These are phyloP conservation scores for Chlamydomonas incerta DNA, from an alignment of 139 green algal genomes.

Conservation along the genomic window DNA sequence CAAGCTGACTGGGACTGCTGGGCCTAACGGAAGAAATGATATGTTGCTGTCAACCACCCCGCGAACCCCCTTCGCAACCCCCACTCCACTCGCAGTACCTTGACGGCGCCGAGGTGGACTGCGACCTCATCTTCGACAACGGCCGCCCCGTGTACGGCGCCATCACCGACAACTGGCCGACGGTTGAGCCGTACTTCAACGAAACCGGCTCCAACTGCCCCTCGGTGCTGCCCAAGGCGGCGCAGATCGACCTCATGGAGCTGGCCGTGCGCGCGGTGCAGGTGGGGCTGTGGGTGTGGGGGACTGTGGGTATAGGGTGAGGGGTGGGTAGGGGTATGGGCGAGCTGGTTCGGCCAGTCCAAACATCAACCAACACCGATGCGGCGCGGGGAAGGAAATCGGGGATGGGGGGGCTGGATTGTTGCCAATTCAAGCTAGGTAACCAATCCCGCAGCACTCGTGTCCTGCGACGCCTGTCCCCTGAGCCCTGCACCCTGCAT, in stretches of 20 bases:
- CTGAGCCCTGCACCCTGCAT: too few relatives aligned
- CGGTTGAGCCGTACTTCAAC: constrained; percentile 95
- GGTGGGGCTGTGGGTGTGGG: constrained; percentile 27
- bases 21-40: too few relatives aligned
- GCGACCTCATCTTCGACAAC: constrained; percentile 87
- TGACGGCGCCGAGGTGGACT: constrained; percentile 55
- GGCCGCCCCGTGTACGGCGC: constrained; percentile 85
- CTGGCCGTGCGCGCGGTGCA: constrained; percentile 77
- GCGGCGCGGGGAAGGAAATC: too few relatives aligned
- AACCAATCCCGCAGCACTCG: too few relatives aligned
- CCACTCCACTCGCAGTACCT: constrained; percentile 47
- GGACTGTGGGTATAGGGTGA: neutral
- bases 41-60: too few relatives aligned
- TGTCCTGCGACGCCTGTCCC: too few relatives aligned
- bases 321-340: too few relatives aligned
- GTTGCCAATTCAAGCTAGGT: too few relatives aligned
- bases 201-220: constrained; percentile 93
- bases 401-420: too few relatives aligned
- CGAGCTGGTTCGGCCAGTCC: too few relatives aligned
- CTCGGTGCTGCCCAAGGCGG: constrained; percentile 76
- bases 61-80: too few relatives aligned
- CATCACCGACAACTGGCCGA: constrained; percentile 82
- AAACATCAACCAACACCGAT: neutral
- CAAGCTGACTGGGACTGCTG: too few relatives aligned
- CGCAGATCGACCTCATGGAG: constrained; percentile 86